These are phyloP conservation scores for Podila verticillata DNA, from an alignment of 192 early-diverging fungal genomes.

Conservation along the genomic window DNA sequence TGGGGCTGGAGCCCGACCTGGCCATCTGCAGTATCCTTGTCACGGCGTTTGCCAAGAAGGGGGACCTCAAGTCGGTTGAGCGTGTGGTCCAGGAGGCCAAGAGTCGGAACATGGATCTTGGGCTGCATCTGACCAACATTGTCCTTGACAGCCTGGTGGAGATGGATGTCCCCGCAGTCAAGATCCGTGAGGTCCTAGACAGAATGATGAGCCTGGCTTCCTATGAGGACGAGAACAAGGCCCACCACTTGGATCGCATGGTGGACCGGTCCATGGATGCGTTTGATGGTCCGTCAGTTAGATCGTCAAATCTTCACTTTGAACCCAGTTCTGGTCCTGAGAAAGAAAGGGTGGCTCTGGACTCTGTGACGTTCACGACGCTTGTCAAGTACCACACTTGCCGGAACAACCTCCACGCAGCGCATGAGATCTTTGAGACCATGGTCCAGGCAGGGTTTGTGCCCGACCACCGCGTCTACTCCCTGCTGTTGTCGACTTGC, in stretches of 20 bases:
- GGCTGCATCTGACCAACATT: constrained; percentile 22
- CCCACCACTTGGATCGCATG: too few species aligned
- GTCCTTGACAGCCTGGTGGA: constrained; percentile 34
- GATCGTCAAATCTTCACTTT: too few species aligned
- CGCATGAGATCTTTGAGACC: constrained; percentile 23
- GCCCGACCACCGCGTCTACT: constrained; percentile 19
- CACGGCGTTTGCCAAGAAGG: constrained; percentile 34
- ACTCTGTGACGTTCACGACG: constrained; percentile 29
- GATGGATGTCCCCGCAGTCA: constrained; percentile 7
- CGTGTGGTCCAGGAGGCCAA: constrained; percentile 34
- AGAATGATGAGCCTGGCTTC: constrained; percentile 4
- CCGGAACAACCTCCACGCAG: constrained; percentile 17
- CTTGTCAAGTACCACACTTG: constrained; percentile 42
- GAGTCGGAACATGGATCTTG: constrained; percentile 14
- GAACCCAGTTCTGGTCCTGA: too few species aligned
- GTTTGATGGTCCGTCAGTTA: too few species aligned
- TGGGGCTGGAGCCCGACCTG: constrained; percentile 24
- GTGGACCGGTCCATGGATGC: too few species aligned
- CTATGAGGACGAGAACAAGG: constrained; percentile 14
- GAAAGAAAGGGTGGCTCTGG: constrained; percentile 1
- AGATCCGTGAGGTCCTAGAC: constrained; percentile 26
- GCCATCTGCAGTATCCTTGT: constrained; percentile 30
- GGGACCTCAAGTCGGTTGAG: constrained; percentile 34
- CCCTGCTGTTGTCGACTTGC: constrained; percentile 14
- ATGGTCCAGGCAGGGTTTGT: constrained; percentile 37